Base-by-base conservation (phyloP, 768 basidiomycete genomes). In the Pholiota microspora region DNA sequence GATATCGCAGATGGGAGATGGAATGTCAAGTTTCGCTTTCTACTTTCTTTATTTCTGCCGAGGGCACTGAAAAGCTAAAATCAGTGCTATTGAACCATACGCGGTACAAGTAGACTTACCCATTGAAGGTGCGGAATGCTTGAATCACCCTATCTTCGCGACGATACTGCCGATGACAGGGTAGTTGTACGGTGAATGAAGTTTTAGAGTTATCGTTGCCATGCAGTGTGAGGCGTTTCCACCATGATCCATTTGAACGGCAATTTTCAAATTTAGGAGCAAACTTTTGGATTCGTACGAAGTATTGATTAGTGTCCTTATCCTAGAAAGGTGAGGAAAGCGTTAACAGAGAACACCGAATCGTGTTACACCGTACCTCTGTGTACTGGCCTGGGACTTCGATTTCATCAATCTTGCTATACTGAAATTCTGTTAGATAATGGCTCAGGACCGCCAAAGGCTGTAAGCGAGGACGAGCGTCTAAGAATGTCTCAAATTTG, bases 301-400 rank as follows among this genome's bases (percentile, higher is more conserved):
- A 97, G 60, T 89, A 88, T 62, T 90, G 88, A 66, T 93, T 93
- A 63, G 80, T 92, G 69, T 99, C 96, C 69, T 95, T 94, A 66
- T 98, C 94, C 94, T 97, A 63, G 38, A 18, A n/a, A 60, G 34
- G 54, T 55, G 52, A 49, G 49, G 25, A 52, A 44, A 24, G 28
- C 18, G 29, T 24, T n/a, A 32, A 45, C 28, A 28, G 12, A 1
- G 35, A 16, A 24, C 15, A 54, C 10, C 10, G 21, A 21, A 23
- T 10, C 25, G 44, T 27, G 7, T 38, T 9, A 40, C 7, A n/a
- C 57, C 64, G 21, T n/a, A 91, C 94, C 82, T 98, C 92, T 0
- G 94, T 90, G 67, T 99, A 99, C 69, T 99, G 97, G 6, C 97
- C 97, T n/a, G 95, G 95, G 47, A 99, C 84, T 66, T 99, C 95